phyloP scores from a whole-genome alignment of 1,139 yeast species.

The Geotrichum restrictum region DNA sequence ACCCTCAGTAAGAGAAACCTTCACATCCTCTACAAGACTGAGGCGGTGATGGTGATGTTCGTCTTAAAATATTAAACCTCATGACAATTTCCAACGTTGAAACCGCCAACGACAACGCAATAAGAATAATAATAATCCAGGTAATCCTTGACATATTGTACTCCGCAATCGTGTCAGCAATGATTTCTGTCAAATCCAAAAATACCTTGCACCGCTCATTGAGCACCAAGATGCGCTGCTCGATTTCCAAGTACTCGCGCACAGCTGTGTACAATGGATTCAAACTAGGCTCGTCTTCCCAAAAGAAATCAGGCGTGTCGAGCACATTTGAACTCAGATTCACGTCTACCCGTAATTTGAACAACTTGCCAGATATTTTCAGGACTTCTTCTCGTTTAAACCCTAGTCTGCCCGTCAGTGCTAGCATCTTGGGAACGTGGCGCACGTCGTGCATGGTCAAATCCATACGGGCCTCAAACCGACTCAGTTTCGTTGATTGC shows the following conservation, averaged over 20 bases:
- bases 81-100: constrained; percentile 57
- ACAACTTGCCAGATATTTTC: constrained; percentile 85
- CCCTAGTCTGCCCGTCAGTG: constrained; percentile 83
- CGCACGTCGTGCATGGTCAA: constrained; percentile 78
- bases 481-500: constrained; percentile 85
- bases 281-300: constrained; percentile 94
- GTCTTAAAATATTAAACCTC: constrained; percentile 49
- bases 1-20: too few species aligned
- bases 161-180: constrained; percentile 92
- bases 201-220: constrained; percentile 93
- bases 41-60: too few species aligned
- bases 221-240: constrained; percentile 85
- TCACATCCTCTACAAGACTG: too few species aligned
- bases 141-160: constrained; percentile 87
- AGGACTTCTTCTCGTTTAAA: constrained; percentile 71
- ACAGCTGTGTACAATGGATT: constrained; percentile 89
- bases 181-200: constrained; percentile 85
- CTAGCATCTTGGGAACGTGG: constrained; percentile 81
- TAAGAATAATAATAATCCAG: constrained; percentile 81
- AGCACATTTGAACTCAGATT: constrained; percentile 83
- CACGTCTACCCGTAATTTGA: constrained; percentile 88
- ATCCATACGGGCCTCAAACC: constrained; percentile 90
- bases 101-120: constrained; percentile 72
- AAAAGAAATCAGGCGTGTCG: constrained; percentile 93
- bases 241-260: constrained; percentile 88